Evolutionary conservation across 2,329 filamentous ascomycete species (phyloP).

Genomic region (Penicillium freii): DNA sequence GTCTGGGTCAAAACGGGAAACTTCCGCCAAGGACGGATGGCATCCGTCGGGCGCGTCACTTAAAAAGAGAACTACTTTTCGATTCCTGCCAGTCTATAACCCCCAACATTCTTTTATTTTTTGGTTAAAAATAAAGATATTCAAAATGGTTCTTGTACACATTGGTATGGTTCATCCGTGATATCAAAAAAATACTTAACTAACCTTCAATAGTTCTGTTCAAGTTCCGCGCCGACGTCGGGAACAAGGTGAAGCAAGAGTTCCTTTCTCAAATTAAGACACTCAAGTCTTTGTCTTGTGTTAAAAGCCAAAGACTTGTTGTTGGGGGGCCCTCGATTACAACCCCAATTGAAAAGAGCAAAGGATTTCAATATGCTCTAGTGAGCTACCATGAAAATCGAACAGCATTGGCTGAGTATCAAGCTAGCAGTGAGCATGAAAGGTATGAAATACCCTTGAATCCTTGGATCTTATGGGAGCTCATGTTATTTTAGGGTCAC

Average conservation of each 20-base stretch:
- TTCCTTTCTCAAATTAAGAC: slow-evolving; percentile 51
- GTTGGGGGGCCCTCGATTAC: slow-evolving; percentile 57
- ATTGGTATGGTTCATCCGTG: slow-evolving; percentile 19
- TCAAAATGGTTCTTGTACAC: slow-evolving; percentile 27
- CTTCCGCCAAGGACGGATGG: slow-evolving; percentile 1
- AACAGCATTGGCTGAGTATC: slow-evolving; percentile 51
- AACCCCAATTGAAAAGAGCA: slow-evolving; percentile 52
- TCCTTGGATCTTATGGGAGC: fast-evolving
- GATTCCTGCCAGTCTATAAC: background rate
- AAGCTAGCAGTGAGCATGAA: slow-evolving; percentile 54
- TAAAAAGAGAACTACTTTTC: background rate
- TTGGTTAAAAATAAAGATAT: background rate
- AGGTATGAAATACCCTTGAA: slow-evolving; percentile 32
- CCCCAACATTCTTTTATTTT: background rate
- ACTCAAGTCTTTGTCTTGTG: slow-evolving; percentile 50
- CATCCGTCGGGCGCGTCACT: background rate
- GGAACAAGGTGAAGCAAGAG: slow-evolving; percentile 43
- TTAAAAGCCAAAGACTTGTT: slow-evolving; percentile 49
- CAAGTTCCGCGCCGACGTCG: slow-evolving; percentile 48
- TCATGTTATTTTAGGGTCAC: slow-evolving; percentile 45
- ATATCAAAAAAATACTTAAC: too few relatives aligned
- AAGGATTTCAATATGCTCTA: slow-evolving; percentile 53
- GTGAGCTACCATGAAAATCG: slow-evolving; percentile 52
- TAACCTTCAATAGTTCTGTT: slow-evolving; percentile 45
- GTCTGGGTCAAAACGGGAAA: background rate